Conservation (phyloP, 768 basidiomycete species). For the Imleria badia region DNA sequence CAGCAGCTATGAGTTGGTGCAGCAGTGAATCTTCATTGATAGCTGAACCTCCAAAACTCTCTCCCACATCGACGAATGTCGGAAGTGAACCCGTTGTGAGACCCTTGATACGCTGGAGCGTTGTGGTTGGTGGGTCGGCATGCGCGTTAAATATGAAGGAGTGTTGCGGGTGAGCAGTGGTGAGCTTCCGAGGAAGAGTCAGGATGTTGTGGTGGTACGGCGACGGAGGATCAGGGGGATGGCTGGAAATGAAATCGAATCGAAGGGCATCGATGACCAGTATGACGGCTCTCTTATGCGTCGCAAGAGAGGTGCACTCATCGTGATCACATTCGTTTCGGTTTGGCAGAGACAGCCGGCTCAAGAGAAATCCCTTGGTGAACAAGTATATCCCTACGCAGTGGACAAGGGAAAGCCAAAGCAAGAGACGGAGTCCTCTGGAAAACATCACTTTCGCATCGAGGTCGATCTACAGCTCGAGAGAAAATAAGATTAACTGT, state of each 20-base stretch:
- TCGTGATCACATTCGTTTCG: constrained; percentile 53
- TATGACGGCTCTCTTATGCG: constrained; percentile 78
- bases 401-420: constrained; percentile 69
- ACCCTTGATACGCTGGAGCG: constrained; percentile 92
- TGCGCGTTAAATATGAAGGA: constrained; percentile 89
- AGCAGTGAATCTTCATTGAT: constrained; percentile 89
- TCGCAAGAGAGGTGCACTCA: constrained; percentile 42
- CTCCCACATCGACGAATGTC: constrained; percentile 93
- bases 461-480: background rate
- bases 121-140: constrained; percentile 94
- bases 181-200: constrained; percentile 74
- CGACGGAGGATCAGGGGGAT: constrained; percentile 55
- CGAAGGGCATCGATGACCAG: constrained; percentile 92
- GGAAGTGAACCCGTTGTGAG: constrained; percentile 94
- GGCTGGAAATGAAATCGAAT: constrained; percentile 85
- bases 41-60: constrained; percentile 85
- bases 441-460: constrained; percentile 20
- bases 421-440: constrained; percentile 33
- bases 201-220: constrained; percentile 81
- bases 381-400: constrained; percentile 84
- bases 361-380: constrained; percentile 88
- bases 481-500: background rate
- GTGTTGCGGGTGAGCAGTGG: constrained; percentile 56
- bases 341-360: constrained; percentile 45
- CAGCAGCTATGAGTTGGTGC: constrained; percentile 60